phyloP scores from a whole-genome alignment of 768 basidiomycete species.

The Leccinum pellstonianum region DNA sequence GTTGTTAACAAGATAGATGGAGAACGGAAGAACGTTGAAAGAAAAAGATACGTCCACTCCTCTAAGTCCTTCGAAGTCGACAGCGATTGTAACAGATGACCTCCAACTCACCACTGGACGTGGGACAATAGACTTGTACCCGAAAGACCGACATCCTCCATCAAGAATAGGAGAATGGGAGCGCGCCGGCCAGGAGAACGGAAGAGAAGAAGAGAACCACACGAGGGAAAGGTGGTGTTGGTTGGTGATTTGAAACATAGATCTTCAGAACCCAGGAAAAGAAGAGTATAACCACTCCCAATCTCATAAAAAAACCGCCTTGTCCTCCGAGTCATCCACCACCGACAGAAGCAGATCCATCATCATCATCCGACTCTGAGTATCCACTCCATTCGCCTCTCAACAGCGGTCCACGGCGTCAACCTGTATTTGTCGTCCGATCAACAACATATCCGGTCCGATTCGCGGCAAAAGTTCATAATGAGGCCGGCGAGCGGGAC shows the following conservation, averaged over 20 bases:
- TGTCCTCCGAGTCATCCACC: not conserved
- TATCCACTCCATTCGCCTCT: not conserved
- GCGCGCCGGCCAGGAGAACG: not conserved
- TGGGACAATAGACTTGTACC: no score
- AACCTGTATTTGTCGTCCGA: not conserved
- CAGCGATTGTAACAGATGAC: no score
- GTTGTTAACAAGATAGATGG: no score
- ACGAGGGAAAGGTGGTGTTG: not conserved
- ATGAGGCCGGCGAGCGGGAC: constrained; percentile 35
- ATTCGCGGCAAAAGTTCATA: constrained; percentile 31
- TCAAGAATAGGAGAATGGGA: not conserved
- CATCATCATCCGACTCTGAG: not conserved
- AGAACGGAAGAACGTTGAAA: no score
- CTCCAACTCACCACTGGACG: not conserved
- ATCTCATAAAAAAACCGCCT: not conserved
- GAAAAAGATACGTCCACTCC: no score
- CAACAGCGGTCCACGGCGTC: constrained; percentile 2
- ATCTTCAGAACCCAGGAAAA: not conserved
- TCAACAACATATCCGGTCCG: not conserved
- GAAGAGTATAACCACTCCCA: not conserved
- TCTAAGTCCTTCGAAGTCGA: no score
- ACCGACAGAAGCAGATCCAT: not conserved
- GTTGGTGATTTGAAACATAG: not conserved
- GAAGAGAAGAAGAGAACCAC: not conserved
- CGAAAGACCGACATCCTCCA: not conserved